Conservation (phyloP, 768 basidiomycete genomes). For the Cubamyces lactineus region DNA sequence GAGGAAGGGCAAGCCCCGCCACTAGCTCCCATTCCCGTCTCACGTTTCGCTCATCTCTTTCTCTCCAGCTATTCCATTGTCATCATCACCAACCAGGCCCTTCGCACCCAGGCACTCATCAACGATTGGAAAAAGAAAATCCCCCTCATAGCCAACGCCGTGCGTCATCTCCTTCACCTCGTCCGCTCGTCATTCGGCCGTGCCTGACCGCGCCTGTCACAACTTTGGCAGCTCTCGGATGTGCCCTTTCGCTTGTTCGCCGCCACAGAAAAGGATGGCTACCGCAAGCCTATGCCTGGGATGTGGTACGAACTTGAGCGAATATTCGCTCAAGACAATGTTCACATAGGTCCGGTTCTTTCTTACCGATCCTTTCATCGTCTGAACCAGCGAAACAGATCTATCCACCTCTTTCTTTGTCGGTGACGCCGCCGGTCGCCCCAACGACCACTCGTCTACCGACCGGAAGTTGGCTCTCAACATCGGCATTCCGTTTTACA, state of each 20-base stretch:
- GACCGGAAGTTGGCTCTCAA: conserved; percentile 89
- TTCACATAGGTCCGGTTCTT: conserved; percentile 61
- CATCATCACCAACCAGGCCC: conserved; percentile 79
- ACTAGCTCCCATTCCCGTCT: not conserved
- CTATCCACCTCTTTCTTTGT: conserved; percentile 72
- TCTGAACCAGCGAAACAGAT: conserved; percentile 50
- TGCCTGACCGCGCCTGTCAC: not conserved
- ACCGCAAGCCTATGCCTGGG: conserved; percentile 85
- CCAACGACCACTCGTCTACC: conserved; percentile 74
- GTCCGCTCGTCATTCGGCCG: not conserved
- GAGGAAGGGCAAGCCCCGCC: conserved; percentile 55
- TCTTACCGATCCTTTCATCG: not conserved
- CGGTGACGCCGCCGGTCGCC: conserved; percentile 88
- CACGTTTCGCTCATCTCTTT: not conserved
- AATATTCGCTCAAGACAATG: conserved; percentile 57
- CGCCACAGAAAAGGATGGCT: conserved; percentile 73
- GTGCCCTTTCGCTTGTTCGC: conserved; percentile 82
- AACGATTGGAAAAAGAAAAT: conserved; percentile 81
- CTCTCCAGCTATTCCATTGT: conserved; percentile 65
- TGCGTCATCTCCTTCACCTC: conserved; percentile 41
- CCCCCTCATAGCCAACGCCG: conserved; percentile 62
- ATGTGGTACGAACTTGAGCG: conserved; percentile 79
- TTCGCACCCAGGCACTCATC: conserved; percentile 48
- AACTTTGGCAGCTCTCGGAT: conserved; percentile 55
- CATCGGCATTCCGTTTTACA: conserved; percentile 70